Evolutionary conservation across 1,284 basidiomycete species (phyloP), one percentile per base, ranked within the genome.

Genomic region (Trametes hirsuta): DNA sequence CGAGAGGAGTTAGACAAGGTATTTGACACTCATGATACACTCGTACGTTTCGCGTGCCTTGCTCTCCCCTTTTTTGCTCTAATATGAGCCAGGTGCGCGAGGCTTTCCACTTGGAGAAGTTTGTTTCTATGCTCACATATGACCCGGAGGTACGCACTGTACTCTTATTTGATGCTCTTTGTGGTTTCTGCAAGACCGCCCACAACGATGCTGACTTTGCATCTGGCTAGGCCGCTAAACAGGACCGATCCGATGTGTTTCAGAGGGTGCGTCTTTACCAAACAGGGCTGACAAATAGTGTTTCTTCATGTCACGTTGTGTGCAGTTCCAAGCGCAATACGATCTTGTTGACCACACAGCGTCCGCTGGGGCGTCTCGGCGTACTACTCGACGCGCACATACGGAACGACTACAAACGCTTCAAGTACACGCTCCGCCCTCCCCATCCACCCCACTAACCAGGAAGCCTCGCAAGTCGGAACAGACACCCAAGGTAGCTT

Each of bases 21-120:
- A 24, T 72, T 87, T 62, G 85, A 90, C 59, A 78, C 71, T 61
- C 93, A 95, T 77, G 93, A 95, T 74, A 81, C 83, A 66, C 74
- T 91, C 73, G 91, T 92, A 70, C 69, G 88, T 83, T 41, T 12
- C 24, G 40, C 53, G 6, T 30, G 15, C 41, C 22, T 54, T 18
- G 3, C 35, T n/a, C 25, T 11, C 11, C 25, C 49, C 10, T 4
- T 18, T 50, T 12, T 45, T 18, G 9, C 18, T 44, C 47, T 62
- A 18, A 53, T 35, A 6, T 2, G 24, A n/a, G 12, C 4, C 61
- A 93, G 88, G 79, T 95, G 53, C 84, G 93, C 61, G 93, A 97
- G 73, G 80, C 85, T 58, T 96, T 95, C 74, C 94, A 96, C 69
- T 79, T 95, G 74, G 89, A 95, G 66, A 80, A 88, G 58, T 95